phyloP scores from a whole-genome alignment of 352 stramenopile genomes.

The Pythium periplocum region DNA sequence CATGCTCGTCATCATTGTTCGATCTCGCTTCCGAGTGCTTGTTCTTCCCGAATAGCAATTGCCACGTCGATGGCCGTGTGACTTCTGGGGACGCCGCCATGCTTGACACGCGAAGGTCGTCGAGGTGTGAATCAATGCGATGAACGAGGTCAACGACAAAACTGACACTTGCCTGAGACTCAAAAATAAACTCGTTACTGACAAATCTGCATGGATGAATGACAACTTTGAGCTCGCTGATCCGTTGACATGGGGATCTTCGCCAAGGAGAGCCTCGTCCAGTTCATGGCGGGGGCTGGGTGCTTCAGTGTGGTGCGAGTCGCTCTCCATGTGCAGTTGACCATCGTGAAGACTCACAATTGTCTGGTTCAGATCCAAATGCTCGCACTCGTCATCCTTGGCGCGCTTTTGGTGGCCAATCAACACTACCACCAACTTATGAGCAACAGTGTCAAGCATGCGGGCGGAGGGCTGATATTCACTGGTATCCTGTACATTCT shows the following conservation, averaged over 20 bases:
- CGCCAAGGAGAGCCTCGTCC: constrained; percentile 57
- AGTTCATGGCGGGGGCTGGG: constrained; percentile 47
- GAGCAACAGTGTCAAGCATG: constrained; percentile 41
- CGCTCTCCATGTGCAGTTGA: too few species aligned
- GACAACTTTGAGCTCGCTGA: too few species aligned
- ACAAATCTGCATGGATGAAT: too few species aligned
- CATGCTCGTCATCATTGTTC: constrained; percentile 5
- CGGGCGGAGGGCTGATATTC: constrained; percentile 65
- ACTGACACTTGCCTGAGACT: too few species aligned
- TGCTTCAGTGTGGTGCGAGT: constrained; percentile 50
- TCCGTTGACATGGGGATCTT: constrained; percentile 28
- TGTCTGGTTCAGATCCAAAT: constrained; percentile 32
- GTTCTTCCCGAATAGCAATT: constrained; percentile 48
- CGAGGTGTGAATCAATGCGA: too few species aligned
- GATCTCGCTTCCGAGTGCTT: constrained; percentile 9
- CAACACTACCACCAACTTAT: constrained; percentile 61
- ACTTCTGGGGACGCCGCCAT: constrained; percentile 22
- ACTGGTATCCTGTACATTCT: constrained; percentile 52
- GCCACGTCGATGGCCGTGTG: constrained; percentile 39
- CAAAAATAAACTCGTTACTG: too few species aligned
- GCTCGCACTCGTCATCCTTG: constrained; percentile 45
- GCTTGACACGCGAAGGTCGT: too few species aligned
- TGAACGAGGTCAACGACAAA: too few species aligned
- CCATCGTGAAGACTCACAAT: neutral
- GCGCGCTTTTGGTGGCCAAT: constrained; percentile 40